Percentiles rank a stretch among this genome's conserved stretches.
Conservation (phyloP, 306 rosid species). For the Cicer arietinum region DNA sequence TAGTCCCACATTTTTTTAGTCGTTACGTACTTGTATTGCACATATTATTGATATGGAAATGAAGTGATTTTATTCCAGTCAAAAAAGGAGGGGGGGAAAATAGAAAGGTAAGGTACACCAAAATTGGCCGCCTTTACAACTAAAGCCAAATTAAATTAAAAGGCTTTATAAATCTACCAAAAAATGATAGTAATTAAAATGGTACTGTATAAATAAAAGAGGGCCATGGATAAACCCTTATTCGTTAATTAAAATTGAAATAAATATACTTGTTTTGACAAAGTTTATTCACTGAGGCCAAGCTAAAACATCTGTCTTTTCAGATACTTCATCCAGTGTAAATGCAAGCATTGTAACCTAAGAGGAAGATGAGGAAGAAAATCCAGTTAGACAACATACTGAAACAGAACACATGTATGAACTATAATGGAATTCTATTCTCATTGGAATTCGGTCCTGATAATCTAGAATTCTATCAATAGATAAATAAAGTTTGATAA, state of each 20-base stretch:
- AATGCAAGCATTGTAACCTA: constrained; percentile 84
- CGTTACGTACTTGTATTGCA: no score
- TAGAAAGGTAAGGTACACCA: no score
- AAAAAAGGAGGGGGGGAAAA: no score
- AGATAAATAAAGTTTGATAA: no score
- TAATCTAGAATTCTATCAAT: no score
- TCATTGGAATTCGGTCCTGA: no score
- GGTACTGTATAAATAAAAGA: not conserved
- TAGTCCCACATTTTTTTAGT: no score
- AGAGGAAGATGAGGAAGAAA: constrained; percentile 10
- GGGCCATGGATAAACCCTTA: constrained; percentile 29
- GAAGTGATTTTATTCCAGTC: no score
- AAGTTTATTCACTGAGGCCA: constrained; percentile 11
- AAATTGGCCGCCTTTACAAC: constrained; percentile 24
- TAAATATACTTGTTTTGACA: constrained; percentile 29
- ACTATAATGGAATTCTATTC: no score
- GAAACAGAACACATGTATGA: not conserved
- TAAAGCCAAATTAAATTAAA: constrained; percentile 28
- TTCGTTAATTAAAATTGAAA: constrained; percentile 38
- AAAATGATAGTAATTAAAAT: no score
- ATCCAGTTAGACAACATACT: constrained; percentile 24
- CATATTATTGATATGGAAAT: no score
- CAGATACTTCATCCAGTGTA: constrained; percentile 70
- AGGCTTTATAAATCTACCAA: not conserved
- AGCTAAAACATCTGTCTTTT: constrained; percentile 35